Conservation (phyloP, 805 yeast genomes). For the Starmerella stigmatis region DNA sequence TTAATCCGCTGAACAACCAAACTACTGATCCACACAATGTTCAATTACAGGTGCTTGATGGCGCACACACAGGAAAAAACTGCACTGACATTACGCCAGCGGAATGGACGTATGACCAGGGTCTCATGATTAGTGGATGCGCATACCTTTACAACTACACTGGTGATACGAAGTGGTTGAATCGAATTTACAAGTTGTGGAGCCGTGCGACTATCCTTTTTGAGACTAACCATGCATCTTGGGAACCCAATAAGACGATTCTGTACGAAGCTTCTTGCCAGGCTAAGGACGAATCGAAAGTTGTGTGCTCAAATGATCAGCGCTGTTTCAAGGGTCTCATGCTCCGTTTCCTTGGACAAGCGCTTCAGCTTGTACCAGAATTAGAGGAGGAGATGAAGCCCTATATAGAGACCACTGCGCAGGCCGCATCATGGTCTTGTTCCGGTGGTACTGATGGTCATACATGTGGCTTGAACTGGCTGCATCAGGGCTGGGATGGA, state of each 20-base stretch:
- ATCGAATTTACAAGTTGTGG: slow-evolving; percentile 50
- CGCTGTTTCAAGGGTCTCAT: slow-evolving; percentile 81
- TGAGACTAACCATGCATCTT: slow-evolving; percentile 24
- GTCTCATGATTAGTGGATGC: slow-evolving; percentile 63
- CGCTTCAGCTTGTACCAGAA: slow-evolving; percentile 60
- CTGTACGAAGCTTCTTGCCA: slow-evolving; percentile 84
- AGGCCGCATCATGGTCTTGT: slow-evolving; percentile 72
- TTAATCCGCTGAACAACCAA: slow-evolving; percentile 32
- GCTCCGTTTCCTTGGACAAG: slow-evolving; percentile 60
- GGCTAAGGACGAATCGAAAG: slow-evolving; percentile 29
- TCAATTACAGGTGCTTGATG: slow-evolving; percentile 28
- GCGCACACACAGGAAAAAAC: slow-evolving; percentile 37
- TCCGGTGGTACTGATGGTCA: slow-evolving; percentile 82
- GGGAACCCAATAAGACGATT: slow-evolving; percentile 32
- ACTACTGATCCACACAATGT: slow-evolving; percentile 32
- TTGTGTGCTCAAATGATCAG: slow-evolving; percentile 73
- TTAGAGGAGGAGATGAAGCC: slow-evolving; percentile 33
- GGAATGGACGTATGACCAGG: slow-evolving; percentile 85
- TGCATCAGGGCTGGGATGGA: slow-evolving; percentile 54
- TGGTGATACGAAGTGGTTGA: slow-evolving; percentile 52
- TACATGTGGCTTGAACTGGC: slow-evolving; percentile 85
- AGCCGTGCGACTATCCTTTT: slow-evolving; percentile 42
- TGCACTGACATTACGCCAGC: slow-evolving; percentile 50
- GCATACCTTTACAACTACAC: slow-evolving; percentile 75
- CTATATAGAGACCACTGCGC: slow-evolving; percentile 44